These are phyloP conservation scores for Fusarium setosum DNA, from an alignment of 2,329 filamentous ascomycete species.

Conservation along the genomic window DNA sequence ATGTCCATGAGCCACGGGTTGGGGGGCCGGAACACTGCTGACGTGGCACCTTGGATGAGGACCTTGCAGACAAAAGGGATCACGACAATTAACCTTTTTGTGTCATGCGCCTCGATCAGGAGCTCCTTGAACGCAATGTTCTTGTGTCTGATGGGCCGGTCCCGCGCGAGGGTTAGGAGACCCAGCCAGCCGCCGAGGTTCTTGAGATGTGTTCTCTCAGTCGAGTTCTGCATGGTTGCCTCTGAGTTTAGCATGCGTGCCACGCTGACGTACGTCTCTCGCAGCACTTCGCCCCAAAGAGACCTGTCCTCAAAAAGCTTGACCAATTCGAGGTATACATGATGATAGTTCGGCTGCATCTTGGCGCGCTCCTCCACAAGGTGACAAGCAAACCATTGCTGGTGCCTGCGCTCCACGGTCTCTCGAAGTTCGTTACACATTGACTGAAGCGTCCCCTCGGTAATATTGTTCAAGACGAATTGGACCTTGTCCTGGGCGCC, in stretches of 20 bases:
- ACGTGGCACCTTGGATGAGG: constrained; percentile 83
- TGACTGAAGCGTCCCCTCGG: constrained; percentile 84
- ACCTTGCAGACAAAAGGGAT: constrained; percentile 99
- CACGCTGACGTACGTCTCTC: constrained; percentile 91
- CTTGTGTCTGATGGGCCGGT: constrained; percentile 95
- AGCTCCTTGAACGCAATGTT: constrained; percentile 98
- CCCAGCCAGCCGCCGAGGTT: constrained; percentile 96
- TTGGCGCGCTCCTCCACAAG: constrained; percentile 96
- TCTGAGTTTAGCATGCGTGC: constrained; percentile 92
- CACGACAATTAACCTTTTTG: constrained; percentile 88
- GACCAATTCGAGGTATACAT: constrained; percentile 90
- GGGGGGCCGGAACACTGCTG: constrained; percentile 90
- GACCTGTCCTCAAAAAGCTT: constrained; percentile 82
- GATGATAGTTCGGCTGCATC: constrained; percentile 96
- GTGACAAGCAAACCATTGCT: constrained; percentile 97
- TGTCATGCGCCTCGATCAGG: constrained; percentile 92
- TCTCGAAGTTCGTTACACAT: constrained; percentile 87
- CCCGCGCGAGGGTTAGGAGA: constrained; percentile 88
- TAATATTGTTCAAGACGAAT: constrained; percentile 97
- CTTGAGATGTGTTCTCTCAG: constrained; percentile 89
- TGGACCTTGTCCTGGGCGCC: constrained; percentile 92
- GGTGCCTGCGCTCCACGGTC: constrained; percentile 81
- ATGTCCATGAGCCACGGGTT: constrained; percentile 99
- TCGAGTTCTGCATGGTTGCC: constrained; percentile 82
- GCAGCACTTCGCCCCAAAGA: constrained; percentile 88